Evolutionary conservation across 1,139 yeast species (phyloP).

Genomic region (Saccharomyces hybrid): DNA sequence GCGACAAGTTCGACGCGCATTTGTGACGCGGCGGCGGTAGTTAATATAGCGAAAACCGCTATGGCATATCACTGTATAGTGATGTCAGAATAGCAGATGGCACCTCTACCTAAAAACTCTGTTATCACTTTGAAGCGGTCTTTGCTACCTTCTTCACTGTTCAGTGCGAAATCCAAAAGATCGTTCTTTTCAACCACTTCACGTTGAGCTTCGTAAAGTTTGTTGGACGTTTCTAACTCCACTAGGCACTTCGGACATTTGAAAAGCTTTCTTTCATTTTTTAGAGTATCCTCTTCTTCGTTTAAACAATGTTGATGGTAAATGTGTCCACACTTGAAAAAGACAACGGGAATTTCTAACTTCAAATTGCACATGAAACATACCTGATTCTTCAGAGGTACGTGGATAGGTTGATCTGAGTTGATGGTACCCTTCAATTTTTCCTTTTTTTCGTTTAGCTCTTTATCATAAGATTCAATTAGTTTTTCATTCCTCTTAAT

Average conservation of each 20-base stretch:
- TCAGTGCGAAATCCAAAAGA: constrained; percentile 51
- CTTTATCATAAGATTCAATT: constrained; percentile 60
- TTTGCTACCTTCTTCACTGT: constrained; percentile 39
- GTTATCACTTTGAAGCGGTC: constrained; percentile 70
- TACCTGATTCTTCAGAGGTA: constrained; percentile 56
- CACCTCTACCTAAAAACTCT: constrained; percentile 84
- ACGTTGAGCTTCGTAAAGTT: constrained; percentile 52
- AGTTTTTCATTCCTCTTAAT: constrained; percentile 62
- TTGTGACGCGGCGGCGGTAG: not conserved
- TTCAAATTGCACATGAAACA: constrained; percentile 67
- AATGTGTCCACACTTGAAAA: constrained; percentile 81
- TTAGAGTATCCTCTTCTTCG: constrained; percentile 32
- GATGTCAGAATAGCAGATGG: constrained; percentile 44
- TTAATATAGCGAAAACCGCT: not conserved
- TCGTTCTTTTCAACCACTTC: constrained; percentile 57
- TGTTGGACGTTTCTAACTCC: constrained; percentile 58
- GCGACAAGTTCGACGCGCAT: not conserved
- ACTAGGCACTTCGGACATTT: constrained; percentile 70
- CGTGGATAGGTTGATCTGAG: constrained; percentile 39
- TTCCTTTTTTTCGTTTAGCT: constrained; percentile 49
- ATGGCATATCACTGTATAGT: not conserved
- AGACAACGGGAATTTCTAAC: constrained; percentile 73
- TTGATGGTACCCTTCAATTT: constrained; percentile 47
- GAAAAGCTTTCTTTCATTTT: constrained; percentile 13
- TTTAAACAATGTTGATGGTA: constrained; percentile 78